Percentiles rank a stretch among this genome's conserved stretches.
Conservation (phyloP, 1,139 yeast species). For the Nakaseomyces kungkrabaensis region DNA sequence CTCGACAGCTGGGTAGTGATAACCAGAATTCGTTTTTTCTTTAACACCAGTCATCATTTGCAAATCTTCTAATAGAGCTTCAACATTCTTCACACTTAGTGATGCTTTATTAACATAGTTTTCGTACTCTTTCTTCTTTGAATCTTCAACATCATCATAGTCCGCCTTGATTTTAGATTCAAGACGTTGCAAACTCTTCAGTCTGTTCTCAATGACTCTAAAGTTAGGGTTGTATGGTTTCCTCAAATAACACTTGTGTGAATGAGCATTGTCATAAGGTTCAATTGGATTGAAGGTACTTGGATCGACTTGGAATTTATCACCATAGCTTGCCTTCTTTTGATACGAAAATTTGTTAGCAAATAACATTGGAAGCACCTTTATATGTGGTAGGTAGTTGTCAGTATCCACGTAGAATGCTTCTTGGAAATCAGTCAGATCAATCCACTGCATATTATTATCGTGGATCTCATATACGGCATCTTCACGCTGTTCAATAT, state of each 20-base stretch:
- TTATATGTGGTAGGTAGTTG: constrained; percentile 45
- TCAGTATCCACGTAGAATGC: constrained; percentile 36
- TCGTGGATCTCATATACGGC: constrained; percentile 28
- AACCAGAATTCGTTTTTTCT: constrained; percentile 3
- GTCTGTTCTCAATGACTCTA: constrained; percentile 18
- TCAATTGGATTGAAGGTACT: constrained; percentile 27
- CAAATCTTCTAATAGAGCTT: constrained; percentile 35
- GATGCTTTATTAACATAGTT: constrained; percentile 18
- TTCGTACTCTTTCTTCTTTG: constrained; percentile 12
- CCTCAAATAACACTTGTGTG: constrained; percentile 60
- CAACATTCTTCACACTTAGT: constrained; percentile 24
- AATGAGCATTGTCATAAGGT: constrained; percentile 38
- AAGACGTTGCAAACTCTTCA: constrained; percentile 18
- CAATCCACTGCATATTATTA: constrained; percentile 61
- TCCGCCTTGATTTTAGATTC: constrained; percentile 15
- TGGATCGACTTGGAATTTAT: constrained; percentile 31
- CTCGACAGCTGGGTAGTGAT: constrained; percentile 14
- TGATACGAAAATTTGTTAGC: constrained; percentile 73
- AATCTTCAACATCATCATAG: constrained; percentile 5
- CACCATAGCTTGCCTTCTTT: constrained; percentile 47
- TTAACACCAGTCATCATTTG: constrained; percentile 6
- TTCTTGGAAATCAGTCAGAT: constrained; percentile 72
- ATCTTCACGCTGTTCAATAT: constrained; percentile 30
- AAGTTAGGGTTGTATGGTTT: constrained; percentile 16
- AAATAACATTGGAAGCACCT: constrained; percentile 53